Base-by-base conservation (phyloP, 352 stramenopile genomes). In the Globisporangium solare region DNA sequence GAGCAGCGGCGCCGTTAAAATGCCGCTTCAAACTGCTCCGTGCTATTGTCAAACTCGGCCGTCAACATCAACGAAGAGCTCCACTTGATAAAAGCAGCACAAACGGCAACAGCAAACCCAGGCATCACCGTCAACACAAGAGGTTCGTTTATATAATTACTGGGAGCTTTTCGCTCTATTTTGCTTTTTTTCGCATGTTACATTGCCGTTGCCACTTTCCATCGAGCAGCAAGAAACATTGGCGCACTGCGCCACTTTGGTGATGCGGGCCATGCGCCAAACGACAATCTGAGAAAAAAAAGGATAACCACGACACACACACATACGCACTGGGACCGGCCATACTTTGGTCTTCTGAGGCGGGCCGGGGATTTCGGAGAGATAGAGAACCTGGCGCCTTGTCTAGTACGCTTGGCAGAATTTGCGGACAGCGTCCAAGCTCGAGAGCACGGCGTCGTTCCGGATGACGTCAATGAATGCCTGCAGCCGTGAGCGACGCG, bases 321-420 rank as follows among this genome's bases (percentile, higher is more conserved):
- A 35, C 27, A 35, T 35, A 35, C 27, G 10, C 27, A 35, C 27
- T 35, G 27, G 27, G 27, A 35, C 24, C 24, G 6, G 24, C 24
- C 27, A 35, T 6, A 35, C 27, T 10, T 10, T 35, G 27, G 27
- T 35, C 27, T 35, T 35, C 27, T 35, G 27, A 6, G 10, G 27
- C 27, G 5, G 27, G 3, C 27, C 10, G 27, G 27, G 5, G 27
- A 35, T 35, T 35, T 35, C 27, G 27, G 27, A 35, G 27, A 35
- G 27, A 35, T 7, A 27, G 24, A 5, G 24, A 27, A 27, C 5
- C 24, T 27, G 5, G 11, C 32, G 21, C 11, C 22, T 47, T 12
- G n/a, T 15, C 71, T 78, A 92, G 51, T 81, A 86, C 12, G 79
- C 83, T 57, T 89, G 83, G 54, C 76, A 92, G 47, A 92, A 92